Evolutionary conservation across 495 filamentous ascomycete species (phyloP).

Genomic region (Parathielavia appendiculata): DNA sequence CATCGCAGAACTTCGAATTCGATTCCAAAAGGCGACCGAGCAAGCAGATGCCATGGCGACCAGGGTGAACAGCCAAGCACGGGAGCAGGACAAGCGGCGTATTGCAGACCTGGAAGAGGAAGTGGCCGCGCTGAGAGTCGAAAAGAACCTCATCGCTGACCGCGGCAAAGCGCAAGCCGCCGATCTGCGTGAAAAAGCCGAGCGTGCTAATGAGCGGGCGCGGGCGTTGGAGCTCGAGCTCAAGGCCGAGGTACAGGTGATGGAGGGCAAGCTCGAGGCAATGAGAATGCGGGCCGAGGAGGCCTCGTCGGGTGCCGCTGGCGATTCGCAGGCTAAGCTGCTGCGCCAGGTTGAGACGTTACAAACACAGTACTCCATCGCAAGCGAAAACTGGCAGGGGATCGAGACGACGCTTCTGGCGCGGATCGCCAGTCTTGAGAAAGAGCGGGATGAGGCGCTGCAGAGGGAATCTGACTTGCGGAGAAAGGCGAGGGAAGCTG

Average conservation of each 20-base stretch:
- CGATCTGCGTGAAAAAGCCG: slow-evolving; percentile 63
- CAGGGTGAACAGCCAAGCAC: slow-evolving; percentile 59
- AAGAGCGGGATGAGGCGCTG: slow-evolving; percentile 80
- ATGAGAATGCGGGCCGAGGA: slow-evolving; percentile 84
- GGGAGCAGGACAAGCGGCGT: slow-evolving; percentile 61
- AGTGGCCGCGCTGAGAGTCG: slow-evolving; percentile 63
- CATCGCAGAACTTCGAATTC: slow-evolving; percentile 63
- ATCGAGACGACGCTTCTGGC: slow-evolving; percentile 79
- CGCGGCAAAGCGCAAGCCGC: slow-evolving; percentile 62
- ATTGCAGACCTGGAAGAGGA: slow-evolving; percentile 68
- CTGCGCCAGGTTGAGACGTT: slow-evolving; percentile 91
- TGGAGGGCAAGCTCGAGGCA: slow-evolving; percentile 88
- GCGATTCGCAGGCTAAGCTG: slow-evolving; percentile 85
- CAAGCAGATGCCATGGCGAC: slow-evolving; percentile 63
- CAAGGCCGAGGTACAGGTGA: slow-evolving; percentile 71
- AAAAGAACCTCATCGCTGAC: slow-evolving; percentile 69
- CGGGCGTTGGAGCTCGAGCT: slow-evolving; percentile 69
- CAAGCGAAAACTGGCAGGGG: slow-evolving; percentile 96
- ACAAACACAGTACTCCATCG: slow-evolving; percentile 90
- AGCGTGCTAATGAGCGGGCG: slow-evolving; percentile 69
- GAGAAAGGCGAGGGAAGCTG: slow-evolving; percentile 78
- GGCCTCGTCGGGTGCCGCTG: slow-evolving; percentile 70
- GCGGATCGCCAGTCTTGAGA: slow-evolving; percentile 70
- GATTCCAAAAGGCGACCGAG: slow-evolving; percentile 62
- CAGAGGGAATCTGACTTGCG: slow-evolving; percentile 79